Percentiles rank a stretch among this genome's conserved stretches.
Conservation (phyloP, 768 basidiomycete genomes). For the Suillus alpinus region DNA sequence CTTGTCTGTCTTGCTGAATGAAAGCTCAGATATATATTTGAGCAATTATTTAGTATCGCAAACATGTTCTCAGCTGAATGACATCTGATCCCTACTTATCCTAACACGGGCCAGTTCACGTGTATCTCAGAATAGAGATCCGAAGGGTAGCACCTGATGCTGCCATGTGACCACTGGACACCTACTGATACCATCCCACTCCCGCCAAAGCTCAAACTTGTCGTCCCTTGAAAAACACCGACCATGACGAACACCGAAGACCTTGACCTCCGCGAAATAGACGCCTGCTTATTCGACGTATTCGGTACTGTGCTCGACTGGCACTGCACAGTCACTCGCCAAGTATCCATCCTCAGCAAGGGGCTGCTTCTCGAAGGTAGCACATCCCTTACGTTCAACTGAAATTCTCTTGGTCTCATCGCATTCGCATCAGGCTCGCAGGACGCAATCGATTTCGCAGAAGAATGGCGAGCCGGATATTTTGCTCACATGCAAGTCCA, state of each 20-base stretch:
- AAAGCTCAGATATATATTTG: too few relatives aligned
- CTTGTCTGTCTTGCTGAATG: too few relatives aligned
- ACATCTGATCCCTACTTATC: too few relatives aligned
- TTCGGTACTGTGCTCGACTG: conserved; percentile 52
- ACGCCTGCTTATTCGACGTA: conserved; percentile 46
- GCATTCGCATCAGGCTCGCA: conserved; percentile 11
- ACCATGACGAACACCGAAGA: not conserved
- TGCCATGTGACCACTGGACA: too few relatives aligned
- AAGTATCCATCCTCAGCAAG: conserved; percentile 13
- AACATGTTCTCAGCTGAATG: too few relatives aligned
- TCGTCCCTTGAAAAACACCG: not conserved
- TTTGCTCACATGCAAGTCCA: conserved; percentile 18
- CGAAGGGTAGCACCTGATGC: too few relatives aligned
- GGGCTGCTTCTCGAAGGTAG: conserved; percentile 16
- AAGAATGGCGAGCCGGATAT: conserved; percentile 58
- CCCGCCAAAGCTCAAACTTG: too few relatives aligned
- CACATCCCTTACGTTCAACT: not conserved
- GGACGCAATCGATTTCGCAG: conserved; percentile 40
- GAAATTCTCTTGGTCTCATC: not conserved
- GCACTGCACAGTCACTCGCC: conserved; percentile 21
- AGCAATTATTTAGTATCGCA: too few relatives aligned
- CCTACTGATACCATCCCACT: too few relatives aligned
- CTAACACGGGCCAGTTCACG: too few relatives aligned
- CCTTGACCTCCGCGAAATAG: conserved; percentile 24
- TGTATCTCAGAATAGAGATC: too few relatives aligned